These are phyloP conservation scores for Oldenlandia corymbosa DNA, from an alignment of 257 asterid genomes.

Conservation along the genomic window DNA sequence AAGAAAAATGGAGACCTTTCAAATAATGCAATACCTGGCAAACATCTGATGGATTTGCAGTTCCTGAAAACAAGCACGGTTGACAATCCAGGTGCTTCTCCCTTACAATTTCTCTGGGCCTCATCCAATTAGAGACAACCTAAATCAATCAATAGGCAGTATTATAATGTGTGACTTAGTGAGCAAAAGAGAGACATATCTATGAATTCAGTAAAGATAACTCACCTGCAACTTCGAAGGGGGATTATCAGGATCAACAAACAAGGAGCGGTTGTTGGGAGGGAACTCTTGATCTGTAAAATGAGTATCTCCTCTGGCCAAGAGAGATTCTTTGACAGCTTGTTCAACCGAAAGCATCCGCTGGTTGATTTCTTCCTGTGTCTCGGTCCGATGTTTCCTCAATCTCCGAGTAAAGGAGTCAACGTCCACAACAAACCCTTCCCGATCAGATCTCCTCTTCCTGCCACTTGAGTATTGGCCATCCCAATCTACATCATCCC, in stretches of 20 bases:
- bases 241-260: constrained; percentile 84
- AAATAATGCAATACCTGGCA: constrained; percentile 67
- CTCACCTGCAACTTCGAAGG: constrained; percentile 81
- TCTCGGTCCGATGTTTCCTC: constrained; percentile 88
- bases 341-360: constrained; percentile 92
- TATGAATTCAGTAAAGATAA: constrained; percentile 7
- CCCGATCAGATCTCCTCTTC: constrained; percentile 86
- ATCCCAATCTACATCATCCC: constrained; percentile 99
- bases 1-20: constrained; percentile 1
- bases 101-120: constrained; percentile 79
- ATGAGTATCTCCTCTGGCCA: constrained; percentile 84
- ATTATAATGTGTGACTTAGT: not conserved
- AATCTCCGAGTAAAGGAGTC: constrained; percentile 91
- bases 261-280: constrained; percentile 81
- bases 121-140: constrained; percentile 94
- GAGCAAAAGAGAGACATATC: constrained; percentile 9
- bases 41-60: constrained; percentile 96
- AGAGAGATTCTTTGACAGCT: constrained; percentile 95
- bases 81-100: constrained; percentile 60
- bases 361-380: constrained; percentile 85
- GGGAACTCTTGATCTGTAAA: constrained; percentile 99
- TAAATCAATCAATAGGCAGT: constrained; percentile 23
- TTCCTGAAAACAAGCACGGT: constrained; percentile 84
- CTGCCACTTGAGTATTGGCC: constrained; percentile 99
- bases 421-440: constrained; percentile 64